Evolutionary conservation across 352 stramenopile species (phyloP), one percentile per base, ranked within the genome.

Genomic region (Pythium periplocum): DNA sequence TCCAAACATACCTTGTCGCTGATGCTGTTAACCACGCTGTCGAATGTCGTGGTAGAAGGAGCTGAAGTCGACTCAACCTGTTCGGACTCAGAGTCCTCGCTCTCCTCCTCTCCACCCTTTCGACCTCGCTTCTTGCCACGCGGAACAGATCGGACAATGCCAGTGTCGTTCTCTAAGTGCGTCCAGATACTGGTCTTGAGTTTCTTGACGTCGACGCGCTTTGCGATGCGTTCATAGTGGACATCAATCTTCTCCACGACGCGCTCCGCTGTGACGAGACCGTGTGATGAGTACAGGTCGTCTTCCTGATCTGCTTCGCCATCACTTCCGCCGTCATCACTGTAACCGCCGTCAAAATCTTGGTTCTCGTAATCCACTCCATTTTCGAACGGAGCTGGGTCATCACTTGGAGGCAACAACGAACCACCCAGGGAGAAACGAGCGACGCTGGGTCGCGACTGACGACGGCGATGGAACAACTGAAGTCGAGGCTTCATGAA

Each of bases 121-220:
- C 71, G 62, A 34, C 62, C 57, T 8, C 38, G 47, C 9, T 62
- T 59, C 51, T 75, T 72, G 2, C 66, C 65, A 54, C 69, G 7
- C 12, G 38, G 38, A 12, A 12, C 38, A 12, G 38, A 12, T 1
- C 46, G 57, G 8, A 71, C 51, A n/a, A 73, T 43, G 9, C 46
- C 59, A 1, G 62, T 66, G 35, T 83, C 68, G 39, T 72, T 75
- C 52, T 85, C 78, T 17, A 93, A 59, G 17, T 88, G 77, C 26
- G 76, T 69, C 96, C 96, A 99, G 36, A 99, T 84, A 66, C 95
- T 96, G 4, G 81, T 76, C 73, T 99, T 99, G 9, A 99, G 73
- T 45, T 95, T 89, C 62, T 97, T 97, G 2, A 99, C 95, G 65
- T 99, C 96, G 11, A 99, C 96, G 52, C 95, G 95, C 64, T 99